Evolutionary conservation across 2,329 filamentous ascomycete genomes (phyloP), one percentile per base, ranked within the genome.

Genomic region (Alternaria infectoria): DNA sequence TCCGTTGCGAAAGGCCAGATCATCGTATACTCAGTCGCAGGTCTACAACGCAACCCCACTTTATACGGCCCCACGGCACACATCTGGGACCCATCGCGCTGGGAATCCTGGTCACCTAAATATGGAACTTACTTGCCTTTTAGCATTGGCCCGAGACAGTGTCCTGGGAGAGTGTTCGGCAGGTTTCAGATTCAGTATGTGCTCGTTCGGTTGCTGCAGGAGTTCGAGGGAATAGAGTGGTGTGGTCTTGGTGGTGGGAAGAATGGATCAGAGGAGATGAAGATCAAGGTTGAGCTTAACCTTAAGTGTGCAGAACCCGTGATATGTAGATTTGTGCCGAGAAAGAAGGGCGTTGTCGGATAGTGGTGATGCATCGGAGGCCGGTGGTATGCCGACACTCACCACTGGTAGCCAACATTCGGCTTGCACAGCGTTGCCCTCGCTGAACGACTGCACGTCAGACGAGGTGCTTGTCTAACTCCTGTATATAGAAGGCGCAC

Each of bases 121-220:
- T 57, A 62, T n/a, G 55, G 60, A 21, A 30, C 54, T n/a, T 62
- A 59, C 17, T 43, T 62, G 6, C 60, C 60, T 6, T 62, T 62
- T 23, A 62, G 55, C 15, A 49, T 59, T 15, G 60, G 60, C 19
- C 60, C 60, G 15, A 56, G 60, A 10, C 55, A 59, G 28, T 62
- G 55, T 10, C 55, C 55, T 5, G 60, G 60, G 6, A 47, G 55
- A 45, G 60, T 62, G 17, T 62, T 62, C 44, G 60, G 60, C 21
- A 40, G 55, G 6, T 62, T 62, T 12, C 60, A 62, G 55, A 62
- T 62, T 26, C 55, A 62, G 32, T 62, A 62, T 44, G 49, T 59
- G 10, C 23, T 62, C 5, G 60, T 62, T 13, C 43, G 60, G 21
- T 30, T 59, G n/a, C 44, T 58, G 6, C 60, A 62, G 8, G 60